Percentiles rank a stretch among this genome's conserved stretches.
Conservation (phyloP, 2,329 filamentous ascomycete genomes). For the Celoporthe dispersa region DNA sequence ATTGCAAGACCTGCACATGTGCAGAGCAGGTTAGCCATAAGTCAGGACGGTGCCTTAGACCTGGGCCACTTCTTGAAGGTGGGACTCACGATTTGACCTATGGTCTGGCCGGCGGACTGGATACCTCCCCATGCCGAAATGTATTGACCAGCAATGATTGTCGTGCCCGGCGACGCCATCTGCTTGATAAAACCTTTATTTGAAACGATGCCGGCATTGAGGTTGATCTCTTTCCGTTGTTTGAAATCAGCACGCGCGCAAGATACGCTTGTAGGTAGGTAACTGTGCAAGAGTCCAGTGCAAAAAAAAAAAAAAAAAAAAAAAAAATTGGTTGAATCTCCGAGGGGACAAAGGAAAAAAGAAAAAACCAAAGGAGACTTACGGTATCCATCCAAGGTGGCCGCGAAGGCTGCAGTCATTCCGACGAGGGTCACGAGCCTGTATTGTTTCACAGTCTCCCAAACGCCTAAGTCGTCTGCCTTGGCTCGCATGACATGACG, state of each 20-base stretch:
- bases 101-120: slow-evolving; percentile 43
- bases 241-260: background rate
- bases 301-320: background rate
- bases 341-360: too few relatives aligned
- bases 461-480: slow-evolving; percentile 44
- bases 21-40: background rate
- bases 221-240: slow-evolving; percentile 23
- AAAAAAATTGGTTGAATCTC: background rate
- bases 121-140: slow-evolving; percentile 46
- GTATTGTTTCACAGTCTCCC: slow-evolving; percentile 42
- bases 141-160: slow-evolving; percentile 42
- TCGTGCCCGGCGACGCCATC: slow-evolving; percentile 38
- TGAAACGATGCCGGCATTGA: slow-evolving; percentile 45
- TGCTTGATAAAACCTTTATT: slow-evolving; percentile 47
- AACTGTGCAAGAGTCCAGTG: background rate
- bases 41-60: background rate
- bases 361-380: too few relatives aligned
- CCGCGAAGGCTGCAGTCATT: slow-evolving; percentile 47
- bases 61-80: background rate
- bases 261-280: too few relatives aligned
- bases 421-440: slow-evolving; percentile 42
- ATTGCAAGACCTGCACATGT: background rate
- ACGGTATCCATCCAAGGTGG: slow-evolving; percentile 49
- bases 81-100: slow-evolving; percentile 38
- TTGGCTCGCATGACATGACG: slow-evolving; percentile 40